These are phyloP conservation scores for Sphaerobolus stellatus DNA, from an alignment of 1,284 basidiomycete species.

Conservation along the genomic window DNA sequence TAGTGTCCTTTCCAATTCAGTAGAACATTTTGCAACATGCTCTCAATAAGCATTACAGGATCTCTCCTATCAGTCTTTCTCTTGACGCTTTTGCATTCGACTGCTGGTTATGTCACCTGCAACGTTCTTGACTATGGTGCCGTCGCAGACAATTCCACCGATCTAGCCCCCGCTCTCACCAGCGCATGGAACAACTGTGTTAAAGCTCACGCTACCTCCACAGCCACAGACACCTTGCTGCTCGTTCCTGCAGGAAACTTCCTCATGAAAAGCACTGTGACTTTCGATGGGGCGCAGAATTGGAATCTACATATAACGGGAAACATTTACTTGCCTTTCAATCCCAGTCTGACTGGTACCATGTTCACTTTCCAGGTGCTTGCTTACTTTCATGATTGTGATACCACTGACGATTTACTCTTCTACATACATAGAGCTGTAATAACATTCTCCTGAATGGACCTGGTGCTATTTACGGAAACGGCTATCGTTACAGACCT, in stretches of 20 bases:
- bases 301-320: constrained; percentile 1
- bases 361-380: background rate
- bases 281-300: background rate
- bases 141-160: constrained; percentile 25
- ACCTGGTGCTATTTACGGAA: constrained; percentile 22
- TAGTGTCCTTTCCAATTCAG: no score
- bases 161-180: constrained; percentile 23
- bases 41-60: no score
- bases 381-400: background rate
- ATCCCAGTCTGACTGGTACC: background rate
- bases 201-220: background rate
- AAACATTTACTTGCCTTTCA: background rate
- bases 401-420: background rate
- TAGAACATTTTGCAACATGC: no score
- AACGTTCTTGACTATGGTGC: constrained; percentile 25
- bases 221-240: background rate
- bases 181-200: background rate
- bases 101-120: constrained; percentile 15
- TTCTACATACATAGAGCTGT: background rate
- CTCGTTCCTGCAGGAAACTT: background rate
- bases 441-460: constrained; percentile 18
- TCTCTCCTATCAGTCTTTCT: no score
- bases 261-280: background rate
- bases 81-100: no score
- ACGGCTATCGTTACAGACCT: constrained; percentile 23